These are phyloP conservation scores for Gossypium davidsonii DNA, from an alignment of 441 rosid species.

Conservation along the genomic window DNA sequence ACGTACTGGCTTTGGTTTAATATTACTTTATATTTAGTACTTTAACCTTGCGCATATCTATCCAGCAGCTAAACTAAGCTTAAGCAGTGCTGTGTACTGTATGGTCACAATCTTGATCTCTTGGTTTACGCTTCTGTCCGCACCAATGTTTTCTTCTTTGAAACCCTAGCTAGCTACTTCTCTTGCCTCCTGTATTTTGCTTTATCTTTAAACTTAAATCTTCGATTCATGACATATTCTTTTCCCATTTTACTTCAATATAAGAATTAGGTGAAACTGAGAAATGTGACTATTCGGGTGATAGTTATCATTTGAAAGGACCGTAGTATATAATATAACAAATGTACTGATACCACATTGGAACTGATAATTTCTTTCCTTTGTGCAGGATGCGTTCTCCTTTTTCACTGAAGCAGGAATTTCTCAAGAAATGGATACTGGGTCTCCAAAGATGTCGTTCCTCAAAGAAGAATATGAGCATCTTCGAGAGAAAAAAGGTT, in stretches of 20 bases:
- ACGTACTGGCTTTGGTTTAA: background rate
- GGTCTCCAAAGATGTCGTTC: slow-evolving; percentile 41
- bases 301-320: slow-evolving; percentile 16
- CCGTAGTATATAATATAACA: too few relatives aligned
- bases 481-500: slow-evolving; percentile 56
- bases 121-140: background rate
- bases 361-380: background rate
- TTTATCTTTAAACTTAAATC: background rate
- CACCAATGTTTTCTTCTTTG: background rate
- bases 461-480: slow-evolving; percentile 36
- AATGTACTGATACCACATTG: background rate
- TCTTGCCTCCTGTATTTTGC: background rate
- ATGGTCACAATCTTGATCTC: background rate
- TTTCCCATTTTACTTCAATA: background rate
- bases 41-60: background rate
- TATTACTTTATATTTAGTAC: too few relatives aligned
- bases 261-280: background rate
- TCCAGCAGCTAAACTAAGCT: background rate
- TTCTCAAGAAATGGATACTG: slow-evolving; percentile 66
- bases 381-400: slow-evolving; percentile 40
- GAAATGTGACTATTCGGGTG: background rate
- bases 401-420: slow-evolving; percentile 47
- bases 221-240: background rate
- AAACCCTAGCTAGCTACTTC: background rate
- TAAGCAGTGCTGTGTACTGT: background rate